These are phyloP conservation scores for Botryotinia narcissicola DNA, from an alignment of 2,329 filamentous ascomycete genomes.

Conservation along the genomic window DNA sequence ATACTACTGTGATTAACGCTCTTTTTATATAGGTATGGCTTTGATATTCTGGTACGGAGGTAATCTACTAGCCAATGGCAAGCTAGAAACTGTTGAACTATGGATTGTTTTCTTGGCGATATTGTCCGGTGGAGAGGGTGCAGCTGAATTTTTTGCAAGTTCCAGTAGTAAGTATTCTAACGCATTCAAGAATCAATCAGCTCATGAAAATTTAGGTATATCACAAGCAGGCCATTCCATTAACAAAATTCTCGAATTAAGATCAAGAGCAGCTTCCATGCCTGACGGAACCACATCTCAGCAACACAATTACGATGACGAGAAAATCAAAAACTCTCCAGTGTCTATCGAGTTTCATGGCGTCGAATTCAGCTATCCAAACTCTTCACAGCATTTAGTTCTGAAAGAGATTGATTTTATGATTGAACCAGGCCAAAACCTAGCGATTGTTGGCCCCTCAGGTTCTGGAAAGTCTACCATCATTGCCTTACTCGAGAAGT, in stretches of 20 bases:
- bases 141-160: constrained; percentile 81
- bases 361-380: constrained; percentile 9
- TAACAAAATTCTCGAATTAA: background rate
- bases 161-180: constrained; percentile 52
- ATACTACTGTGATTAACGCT: background rate
- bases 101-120: constrained; percentile 84
- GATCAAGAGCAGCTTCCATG: background rate
- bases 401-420: constrained; percentile 68
- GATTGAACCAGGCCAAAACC: constrained; percentile 75
- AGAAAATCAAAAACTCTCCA: background rate
- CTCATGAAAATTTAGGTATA: background rate
- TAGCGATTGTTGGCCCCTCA: constrained; percentile 68
- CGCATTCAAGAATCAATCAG: constrained; percentile 45
- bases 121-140: constrained; percentile 85
- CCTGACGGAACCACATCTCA: background rate
- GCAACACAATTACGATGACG: background rate
- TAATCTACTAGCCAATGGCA: constrained; percentile 64
- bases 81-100: constrained; percentile 79
- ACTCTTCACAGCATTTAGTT: background rate
- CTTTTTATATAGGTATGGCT: constrained; percentile 55
- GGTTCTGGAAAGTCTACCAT: constrained; percentile 44
- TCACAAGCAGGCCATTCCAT: background rate
- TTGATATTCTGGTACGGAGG: constrained; percentile 90
- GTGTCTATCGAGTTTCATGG: background rate
- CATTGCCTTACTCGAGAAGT: constrained; percentile 79